Evolutionary conservation across 2,329 filamentous ascomycete species (phyloP), one percentile per base, ranked within the genome.

Genomic region (Epicoccum nigrum): DNA sequence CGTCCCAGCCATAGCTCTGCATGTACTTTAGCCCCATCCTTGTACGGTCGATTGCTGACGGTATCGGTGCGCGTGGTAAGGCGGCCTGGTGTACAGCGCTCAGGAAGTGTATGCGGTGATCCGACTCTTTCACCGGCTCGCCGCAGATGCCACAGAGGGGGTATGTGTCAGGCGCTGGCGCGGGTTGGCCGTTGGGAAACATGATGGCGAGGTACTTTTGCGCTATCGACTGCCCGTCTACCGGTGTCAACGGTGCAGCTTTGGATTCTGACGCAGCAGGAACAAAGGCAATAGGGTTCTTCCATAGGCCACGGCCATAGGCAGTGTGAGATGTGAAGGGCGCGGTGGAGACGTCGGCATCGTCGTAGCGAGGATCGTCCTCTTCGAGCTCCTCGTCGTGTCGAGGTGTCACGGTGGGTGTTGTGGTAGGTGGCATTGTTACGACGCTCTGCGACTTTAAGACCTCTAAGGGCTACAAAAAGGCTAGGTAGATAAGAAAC

Each of bases 1-100:
- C 87, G 61, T 92, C 86, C 85, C 88, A 92, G 21, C 89, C 89
- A 51, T 88, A 82, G 0, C 83, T 79, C 44, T 83, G 77, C 25
- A 92, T 79, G 21, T 88, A 83, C 4, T 81, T 76, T 6, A 92
- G 75, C 0, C 89, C 89, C 79, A 89, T 88, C 37, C 88, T 81
- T 4, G 79, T 82, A 27, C 89, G 81, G 70, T 91, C 86, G 16
- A 92, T 76, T 12, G 86, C 81, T 0, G 88, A 91, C 1, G 89
- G 89, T 6, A 87, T 87, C 51, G 89, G 85, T 0, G 86, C 87
- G 66, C 90, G 87, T 4, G 78, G 70, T 1, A 91, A 76, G 54
- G 83, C 86, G 30, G 89, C 81, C 74, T 92, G 88, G 65, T 92
- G 89, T 6, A 86, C 85, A 46, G 90, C 79, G 21, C 60, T 64